Evolutionary conservation across 805 yeast species (phyloP).

Genomic region (Wickerhamiella parazyma): DNA sequence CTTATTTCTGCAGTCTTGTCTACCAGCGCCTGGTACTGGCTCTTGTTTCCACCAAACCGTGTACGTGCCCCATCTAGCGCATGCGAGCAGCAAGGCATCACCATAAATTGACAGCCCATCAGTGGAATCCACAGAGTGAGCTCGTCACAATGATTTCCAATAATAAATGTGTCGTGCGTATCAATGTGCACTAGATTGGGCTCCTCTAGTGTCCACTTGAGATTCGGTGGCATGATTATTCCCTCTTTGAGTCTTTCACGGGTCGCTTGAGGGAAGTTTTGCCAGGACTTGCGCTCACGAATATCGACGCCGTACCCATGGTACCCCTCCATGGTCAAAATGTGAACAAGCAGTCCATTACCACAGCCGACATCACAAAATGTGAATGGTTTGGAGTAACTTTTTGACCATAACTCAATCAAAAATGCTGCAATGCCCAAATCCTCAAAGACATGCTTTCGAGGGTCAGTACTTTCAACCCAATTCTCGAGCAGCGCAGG

Average conservation of each 20-base stretch:
- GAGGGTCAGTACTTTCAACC: slow-evolving; percentile 92
- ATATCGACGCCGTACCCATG: slow-evolving; percentile 82
- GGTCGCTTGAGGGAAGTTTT: slow-evolving; percentile 51
- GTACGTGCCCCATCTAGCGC: slow-evolving; percentile 61
- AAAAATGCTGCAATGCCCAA: slow-evolving; percentile 89
- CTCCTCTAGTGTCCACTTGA: neutral
- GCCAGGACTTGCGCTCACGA: slow-evolving; percentile 79
- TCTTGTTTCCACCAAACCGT: slow-evolving; percentile 42
- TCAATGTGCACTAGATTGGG: neutral
- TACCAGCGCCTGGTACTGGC: slow-evolving; percentile 75
- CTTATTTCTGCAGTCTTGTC: slow-evolving; percentile 71
- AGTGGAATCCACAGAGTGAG: slow-evolving; percentile 92
- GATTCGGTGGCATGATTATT: slow-evolving; percentile 53
- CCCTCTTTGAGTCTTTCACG: slow-evolving; percentile 52
- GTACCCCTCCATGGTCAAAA: slow-evolving; percentile 66
- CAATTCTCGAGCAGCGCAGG: slow-evolving; percentile 60
- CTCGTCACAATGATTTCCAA: slow-evolving; percentile 94
- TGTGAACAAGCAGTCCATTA: slow-evolving; percentile 71
- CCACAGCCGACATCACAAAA: slow-evolving; percentile 94
- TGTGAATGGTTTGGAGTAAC: slow-evolving; percentile 36
- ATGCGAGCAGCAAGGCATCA: slow-evolving; percentile 93
- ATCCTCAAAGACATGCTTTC: slow-evolving; percentile 92
- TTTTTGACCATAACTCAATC: slow-evolving; percentile 66
- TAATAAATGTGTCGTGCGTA: slow-evolving; percentile 36
- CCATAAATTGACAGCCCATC: slow-evolving; percentile 63